A percentile compares a stretch with the other conserved stretches of the same genome.
These are phyloP conservation scores for Paraphoma sp. DNA, from an alignment of 2,329 filamentous ascomycete species.

Conservation along the genomic window DNA sequence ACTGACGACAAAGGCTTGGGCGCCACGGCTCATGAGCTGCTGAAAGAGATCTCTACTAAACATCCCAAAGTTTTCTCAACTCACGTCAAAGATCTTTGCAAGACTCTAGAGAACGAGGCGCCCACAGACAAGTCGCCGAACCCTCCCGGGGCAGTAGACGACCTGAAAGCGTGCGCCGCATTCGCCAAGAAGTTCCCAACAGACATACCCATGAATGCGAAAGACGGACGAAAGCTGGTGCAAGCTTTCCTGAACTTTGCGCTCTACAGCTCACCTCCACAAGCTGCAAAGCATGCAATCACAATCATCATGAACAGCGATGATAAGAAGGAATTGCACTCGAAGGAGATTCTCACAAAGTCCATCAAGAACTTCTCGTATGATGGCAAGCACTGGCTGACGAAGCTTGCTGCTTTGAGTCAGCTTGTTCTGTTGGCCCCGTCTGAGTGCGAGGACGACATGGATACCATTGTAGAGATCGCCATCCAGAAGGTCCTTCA, in stretches of 20 bases:
- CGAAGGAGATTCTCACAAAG: slow-evolving; percentile 80
- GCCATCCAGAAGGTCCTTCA: slow-evolving; percentile 77
- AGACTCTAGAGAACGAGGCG: slow-evolving; percentile 80
- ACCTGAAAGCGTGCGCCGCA: slow-evolving; percentile 89
- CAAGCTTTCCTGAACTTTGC: slow-evolving; percentile 85
- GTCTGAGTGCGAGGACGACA: slow-evolving; percentile 71
- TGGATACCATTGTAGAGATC: slow-evolving; percentile 80
- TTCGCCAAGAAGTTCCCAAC: slow-evolving; percentile 86
- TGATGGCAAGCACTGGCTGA: slow-evolving; percentile 74
- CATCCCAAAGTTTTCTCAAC: slow-evolving; percentile 92
- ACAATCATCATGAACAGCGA: slow-evolving; percentile 83
- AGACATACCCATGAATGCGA: slow-evolving; percentile 70
- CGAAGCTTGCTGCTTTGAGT: slow-evolving; percentile 72
- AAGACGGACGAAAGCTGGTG: slow-evolving; percentile 75
- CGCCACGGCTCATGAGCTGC: slow-evolving; percentile 80
- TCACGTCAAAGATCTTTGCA: slow-evolving; percentile 90
- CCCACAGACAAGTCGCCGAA: slow-evolving; percentile 73
- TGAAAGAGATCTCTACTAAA: slow-evolving; percentile 88
- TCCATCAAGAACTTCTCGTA: slow-evolving; percentile 77
- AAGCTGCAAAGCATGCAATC: slow-evolving; percentile 91
- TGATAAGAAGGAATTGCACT: slow-evolving; percentile 82
- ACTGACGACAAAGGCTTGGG: slow-evolving; percentile 82
- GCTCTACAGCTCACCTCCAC: slow-evolving; percentile 78
- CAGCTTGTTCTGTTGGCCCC: slow-evolving; percentile 79
- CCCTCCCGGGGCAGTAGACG: slow-evolving; percentile 80